Base-by-base conservation (phyloP, 176 grass and related monocot genomes). In the Panicum miliaceum region DNA sequence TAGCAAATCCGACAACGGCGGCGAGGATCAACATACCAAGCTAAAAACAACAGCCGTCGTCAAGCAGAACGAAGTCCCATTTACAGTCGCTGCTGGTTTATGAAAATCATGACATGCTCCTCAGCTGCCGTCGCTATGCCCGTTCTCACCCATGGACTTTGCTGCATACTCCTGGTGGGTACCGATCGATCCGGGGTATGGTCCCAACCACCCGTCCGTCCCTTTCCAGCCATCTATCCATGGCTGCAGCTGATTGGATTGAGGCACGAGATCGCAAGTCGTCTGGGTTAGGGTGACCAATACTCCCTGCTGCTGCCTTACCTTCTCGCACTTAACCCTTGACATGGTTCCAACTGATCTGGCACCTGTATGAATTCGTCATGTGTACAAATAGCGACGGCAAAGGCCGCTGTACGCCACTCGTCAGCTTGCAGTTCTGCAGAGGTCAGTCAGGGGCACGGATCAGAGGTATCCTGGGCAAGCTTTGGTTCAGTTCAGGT, bases 241-340 rank as follows among this genome's bases (percentile, higher is more conserved):
- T 16, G 34, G 62, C 35, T 32, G 47, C 71, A 22, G 69, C 45
- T 59, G 79, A 82, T 74, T 74, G 38, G 58, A 79, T 40, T 57
- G 75, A 50, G 68, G 12, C 78, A 57, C 41, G 85, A 76, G 83
- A 15, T 45, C 53, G 47, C 20, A 14, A 66, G 57, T 79, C 66
- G 37, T 71, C 64, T 6, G 69, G 84, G 81, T 76, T 87, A 48
- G 69, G 32, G 81, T 81, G 45, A 71, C 63, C 76, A 66, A 67
- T 68, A 81, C 76, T 71, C 64, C 81, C 74, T 27, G 58, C 54
- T 70, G 70, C 53, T 65, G 64, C 88, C 70, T 81, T 72, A 85
- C 76, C 89, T 81, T 76, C 76, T 80, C 23, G 62, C 71, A 87
- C 89, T 80, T 69, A 87, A 87, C 34, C 58, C 41, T 84, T 83